Evolutionary conservation across 1,139 yeast species (phyloP).

Genomic region (Zygosaccharomyces sapae): DNA sequence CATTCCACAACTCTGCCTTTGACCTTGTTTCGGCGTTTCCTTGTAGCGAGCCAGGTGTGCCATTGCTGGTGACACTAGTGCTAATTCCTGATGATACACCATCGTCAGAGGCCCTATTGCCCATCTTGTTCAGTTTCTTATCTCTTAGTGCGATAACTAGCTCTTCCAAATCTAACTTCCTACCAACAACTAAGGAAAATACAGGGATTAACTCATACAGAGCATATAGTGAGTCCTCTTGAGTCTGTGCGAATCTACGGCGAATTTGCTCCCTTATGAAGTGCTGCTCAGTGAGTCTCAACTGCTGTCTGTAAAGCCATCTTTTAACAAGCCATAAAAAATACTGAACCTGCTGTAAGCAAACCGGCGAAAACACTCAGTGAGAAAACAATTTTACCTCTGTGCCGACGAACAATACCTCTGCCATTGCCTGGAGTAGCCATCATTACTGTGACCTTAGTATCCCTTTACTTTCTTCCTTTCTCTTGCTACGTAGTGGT

Average conservation of each 20-base stretch:
- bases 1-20: conserved; percentile 81
- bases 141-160: conserved; percentile 27
- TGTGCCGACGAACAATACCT: conserved; percentile 22
- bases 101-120: conserved; percentile 11
- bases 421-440: conserved; percentile 9
- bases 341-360: conserved; percentile 30
- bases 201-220: conserved; percentile 80
- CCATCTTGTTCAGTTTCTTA: conserved; percentile 22
- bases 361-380: conserved; percentile 24
- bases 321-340: conserved; percentile 26
- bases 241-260: conserved; percentile 81
- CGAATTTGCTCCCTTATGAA: conserved; percentile 74
- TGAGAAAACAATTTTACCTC: conserved; percentile 25
- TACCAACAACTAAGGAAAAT: conserved; percentile 42
- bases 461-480: neutral
- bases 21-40: conserved; percentile 37
- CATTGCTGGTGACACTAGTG: conserved; percentile 14
- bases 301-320: conserved; percentile 32
- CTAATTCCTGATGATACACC: conserved; percentile 22
- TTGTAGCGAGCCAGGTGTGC: conserved; percentile 15
- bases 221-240: conserved; percentile 83
- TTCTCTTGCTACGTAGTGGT: neutral
- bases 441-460: neutral
- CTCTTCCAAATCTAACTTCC: conserved; percentile 29
- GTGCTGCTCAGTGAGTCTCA: conserved; percentile 66